Evolutionary conservation across 148 eudicot species (phyloP), one percentile per base, ranked within the genome.

Genomic region (Polygonum maritimum): DNA sequence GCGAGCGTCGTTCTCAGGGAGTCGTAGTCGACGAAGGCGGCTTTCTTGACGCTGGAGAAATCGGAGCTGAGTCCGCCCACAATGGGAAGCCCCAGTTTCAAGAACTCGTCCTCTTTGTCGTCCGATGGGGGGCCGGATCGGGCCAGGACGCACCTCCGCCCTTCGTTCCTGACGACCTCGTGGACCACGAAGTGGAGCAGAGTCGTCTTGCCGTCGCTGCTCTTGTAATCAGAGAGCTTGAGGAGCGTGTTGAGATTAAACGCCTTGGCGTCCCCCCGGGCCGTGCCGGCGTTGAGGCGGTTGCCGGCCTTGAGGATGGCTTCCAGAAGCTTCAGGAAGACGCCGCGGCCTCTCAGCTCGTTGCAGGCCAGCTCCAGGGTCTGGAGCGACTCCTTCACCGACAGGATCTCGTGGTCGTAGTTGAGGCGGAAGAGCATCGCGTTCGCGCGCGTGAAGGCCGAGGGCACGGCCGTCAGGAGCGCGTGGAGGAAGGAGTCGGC

Each of bases 401-500:
- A 82, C n/a, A 74, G 73, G n/a, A 90, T 81, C 79, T 95, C 96
- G 0, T 82, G 78, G 31, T 81, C 86, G 47, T 85, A 92, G 57
- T 80, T 89, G 48, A 87, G 84, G 70, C 88, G 65, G n/a, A 95
- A 92, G 14, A 90, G 86, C 92, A 95, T 88, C 33, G 96, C 88
- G 39, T 86, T 79, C 47, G 89, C 88, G 12, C 91, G 85, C 22
- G 85, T 84, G 78, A 95, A 95, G 13, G 98, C 88, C 3, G 91
- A 81, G 41, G 98, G 98, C 41, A 95, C 84, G 0, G 91, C 84
- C 69, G 80, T 90, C 39, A 92, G 90, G 82, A 92, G 80, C 63
- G 88, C 90, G 79, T 75, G 86, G 18, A 95, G 89, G 81, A 95
- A 95, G 47, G 93, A 89, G 80, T 95, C 98, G 2, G 97, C 96